Evolutionary conservation across 2,329 filamentous ascomycete genomes (phyloP).

Genomic region (Aspergillus sp.): DNA sequence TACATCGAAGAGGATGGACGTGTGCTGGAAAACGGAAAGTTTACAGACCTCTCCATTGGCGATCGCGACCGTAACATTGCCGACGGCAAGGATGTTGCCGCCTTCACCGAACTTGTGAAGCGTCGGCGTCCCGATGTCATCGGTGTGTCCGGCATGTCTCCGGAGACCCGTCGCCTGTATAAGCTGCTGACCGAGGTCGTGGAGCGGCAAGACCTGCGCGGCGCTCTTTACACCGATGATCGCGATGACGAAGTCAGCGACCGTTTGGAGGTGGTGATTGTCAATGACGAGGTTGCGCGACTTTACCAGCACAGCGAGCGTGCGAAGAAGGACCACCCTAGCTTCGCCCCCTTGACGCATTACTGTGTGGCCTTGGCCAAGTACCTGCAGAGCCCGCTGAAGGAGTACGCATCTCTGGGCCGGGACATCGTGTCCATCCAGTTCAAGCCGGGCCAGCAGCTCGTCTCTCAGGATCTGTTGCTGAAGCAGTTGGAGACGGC

Average conservation of each 20-base stretch:
- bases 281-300: constrained; percentile 96
- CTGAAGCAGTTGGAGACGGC: constrained; percentile 87
- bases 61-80: constrained; percentile 67
- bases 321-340: constrained; percentile 77
- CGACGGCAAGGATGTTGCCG: constrained; percentile 65
- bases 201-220: constrained; percentile 72
- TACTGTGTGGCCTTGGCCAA: constrained; percentile 89
- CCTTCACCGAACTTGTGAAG: constrained; percentile 76
- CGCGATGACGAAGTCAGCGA: constrained; percentile 74
- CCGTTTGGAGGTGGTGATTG: constrained; percentile 81
- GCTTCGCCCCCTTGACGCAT: constrained; percentile 72
- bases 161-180: constrained; percentile 81
- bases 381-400: constrained; percentile 93
- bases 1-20: constrained; percentile 92
- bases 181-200: constrained; percentile 79
- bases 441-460: constrained; percentile 87
- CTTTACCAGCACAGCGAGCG: constrained; percentile 90
- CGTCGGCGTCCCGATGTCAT: constrained; percentile 86
- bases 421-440: constrained; percentile 82
- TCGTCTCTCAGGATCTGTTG: constrained; percentile 85
- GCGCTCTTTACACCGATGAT: constrained; percentile 84
- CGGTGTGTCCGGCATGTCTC: constrained; percentile 82
- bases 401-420: constrained; percentile 91
- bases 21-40: constrained; percentile 85
- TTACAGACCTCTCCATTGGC: constrained; percentile 71